Evolutionary conservation across 75 land plant genomes (phyloP).

Genomic region (Pinus taeda): DNA sequence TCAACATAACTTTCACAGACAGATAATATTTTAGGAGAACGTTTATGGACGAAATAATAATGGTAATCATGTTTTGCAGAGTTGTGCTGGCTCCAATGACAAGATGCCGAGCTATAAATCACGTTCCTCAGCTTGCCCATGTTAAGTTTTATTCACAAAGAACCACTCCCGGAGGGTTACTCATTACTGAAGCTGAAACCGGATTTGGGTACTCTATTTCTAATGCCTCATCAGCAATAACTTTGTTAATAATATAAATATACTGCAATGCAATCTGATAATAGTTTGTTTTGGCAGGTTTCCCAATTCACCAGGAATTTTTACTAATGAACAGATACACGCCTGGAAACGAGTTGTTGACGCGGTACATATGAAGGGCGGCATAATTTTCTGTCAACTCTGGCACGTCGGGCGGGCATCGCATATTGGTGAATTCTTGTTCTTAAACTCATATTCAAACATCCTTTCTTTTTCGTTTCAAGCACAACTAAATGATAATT

Average conservation of each 20-base stretch:
- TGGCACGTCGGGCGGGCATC: conserved; percentile 84
- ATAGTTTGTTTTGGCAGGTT: conserved; percentile 32
- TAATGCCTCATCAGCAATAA: background rate
- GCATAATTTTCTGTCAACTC: conserved; percentile 69
- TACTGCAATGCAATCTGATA: too few relatives aligned
- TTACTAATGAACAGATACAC: conserved; percentile 50
- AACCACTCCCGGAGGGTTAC: conserved; percentile 60
- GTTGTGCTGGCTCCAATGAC: conserved; percentile 87
- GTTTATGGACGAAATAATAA: background rate
- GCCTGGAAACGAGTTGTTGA: conserved; percentile 79
- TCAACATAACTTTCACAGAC: too few relatives aligned
- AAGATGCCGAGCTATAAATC: conserved; percentile 66
- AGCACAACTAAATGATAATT: too few relatives aligned
- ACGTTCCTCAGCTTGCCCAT: conserved; percentile 40
- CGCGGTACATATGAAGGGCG: conserved; percentile 69
- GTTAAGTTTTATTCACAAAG: conserved; percentile 64
- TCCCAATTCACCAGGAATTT: conserved; percentile 74
- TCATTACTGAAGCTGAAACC: conserved; percentile 57
- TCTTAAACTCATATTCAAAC: too few relatives aligned
- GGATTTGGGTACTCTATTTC: background rate
- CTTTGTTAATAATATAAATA: background rate
- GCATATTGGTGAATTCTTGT: conserved; percentile 29
- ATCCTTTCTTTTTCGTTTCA: background rate
- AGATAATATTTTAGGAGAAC: background rate
- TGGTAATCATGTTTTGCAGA: conserved; percentile 20